Percentiles rank a stretch among this genome's conserved stretches.
phyloP scores from a whole-genome alignment of 169 alveolate species.

The Plasmodium sp. region DNA sequence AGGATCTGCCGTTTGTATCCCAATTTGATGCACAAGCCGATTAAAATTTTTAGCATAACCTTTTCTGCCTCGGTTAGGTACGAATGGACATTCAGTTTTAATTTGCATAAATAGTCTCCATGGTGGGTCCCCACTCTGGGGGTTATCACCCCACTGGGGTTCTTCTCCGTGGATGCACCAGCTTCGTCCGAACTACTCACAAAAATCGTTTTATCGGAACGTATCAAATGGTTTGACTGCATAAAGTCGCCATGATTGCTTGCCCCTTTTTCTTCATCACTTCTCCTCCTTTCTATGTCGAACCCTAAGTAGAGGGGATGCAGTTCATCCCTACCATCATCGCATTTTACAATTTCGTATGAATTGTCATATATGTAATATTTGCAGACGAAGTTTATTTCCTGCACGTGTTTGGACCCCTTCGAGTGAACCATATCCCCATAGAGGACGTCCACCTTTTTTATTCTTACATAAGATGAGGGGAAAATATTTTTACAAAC shows the following conservation, averaged over 20 bases:
- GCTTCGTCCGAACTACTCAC: neutral
- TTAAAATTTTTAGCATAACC: neutral
- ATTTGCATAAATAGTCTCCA: neutral
- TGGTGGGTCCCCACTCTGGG: neutral
- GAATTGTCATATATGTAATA: slow-evolving; percentile 44
- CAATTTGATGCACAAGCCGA: slow-evolving; percentile 24
- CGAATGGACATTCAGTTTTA: neutral
- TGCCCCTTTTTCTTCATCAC: neutral
- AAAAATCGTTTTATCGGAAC: neutral
- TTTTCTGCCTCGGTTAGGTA: slow-evolving; percentile 17
- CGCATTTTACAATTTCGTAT: slow-evolving; percentile 26
- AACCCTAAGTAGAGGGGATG: slow-evolving; percentile 4
- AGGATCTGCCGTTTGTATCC: neutral
- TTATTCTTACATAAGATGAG: slow-evolving; percentile 11
- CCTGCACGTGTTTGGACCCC: slow-evolving; percentile 1
- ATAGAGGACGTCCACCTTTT: neutral
- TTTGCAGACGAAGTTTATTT: slow-evolving; percentile 28
- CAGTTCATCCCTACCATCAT: neutral
- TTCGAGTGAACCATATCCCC: slow-evolving; percentile 31
- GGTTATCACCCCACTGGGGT: neutral
- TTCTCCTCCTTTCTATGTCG: slow-evolving; percentile 18
- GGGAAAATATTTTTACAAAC: slow-evolving; percentile 25
- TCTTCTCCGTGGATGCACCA: neutral
- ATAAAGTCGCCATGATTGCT: neutral
- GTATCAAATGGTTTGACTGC: slow-evolving; percentile 10